These are phyloP conservation scores for Aspergillus ruber DNA, from an alignment of 2,329 filamentous ascomycete species.

Conservation along the genomic window DNA sequence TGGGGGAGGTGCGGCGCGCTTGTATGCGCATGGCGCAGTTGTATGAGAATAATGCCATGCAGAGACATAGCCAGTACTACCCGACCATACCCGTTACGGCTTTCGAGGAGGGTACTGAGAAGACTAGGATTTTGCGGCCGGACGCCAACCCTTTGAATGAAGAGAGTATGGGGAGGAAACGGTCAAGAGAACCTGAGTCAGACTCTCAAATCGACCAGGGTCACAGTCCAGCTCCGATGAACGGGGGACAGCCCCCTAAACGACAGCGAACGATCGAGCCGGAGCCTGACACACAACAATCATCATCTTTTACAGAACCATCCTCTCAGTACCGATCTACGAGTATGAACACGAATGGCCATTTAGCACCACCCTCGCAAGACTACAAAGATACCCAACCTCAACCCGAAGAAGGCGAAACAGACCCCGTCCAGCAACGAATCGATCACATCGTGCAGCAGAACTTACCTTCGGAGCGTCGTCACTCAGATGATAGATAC, in stretches of 20 bases:
- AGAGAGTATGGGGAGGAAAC: conserved; percentile 30
- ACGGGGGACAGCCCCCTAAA: conserved; percentile 23
- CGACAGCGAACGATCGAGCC: conserved; percentile 27
- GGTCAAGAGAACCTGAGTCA: conserved; percentile 32
- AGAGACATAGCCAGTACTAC: conserved; percentile 40
- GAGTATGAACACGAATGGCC: conserved; percentile 16
- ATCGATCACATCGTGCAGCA: conserved; percentile 32
- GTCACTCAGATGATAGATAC: background rate
- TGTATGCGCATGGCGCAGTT: conserved; percentile 66
- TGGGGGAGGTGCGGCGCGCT: conserved; percentile 63
- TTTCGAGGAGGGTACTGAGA: conserved; percentile 30
- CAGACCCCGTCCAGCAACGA: conserved; percentile 29
- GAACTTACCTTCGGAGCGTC: conserved; percentile 10
- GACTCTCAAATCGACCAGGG: conserved; percentile 5
- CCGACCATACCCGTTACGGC: conserved; percentile 27
- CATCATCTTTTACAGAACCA: background rate
- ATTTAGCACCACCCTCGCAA: conserved; percentile 9
- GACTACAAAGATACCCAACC: conserved; percentile 10
- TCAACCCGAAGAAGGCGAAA: conserved; percentile 6
- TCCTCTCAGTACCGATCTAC: conserved; percentile 9
- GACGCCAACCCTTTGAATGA: conserved; percentile 12
- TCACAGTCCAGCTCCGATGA: conserved; percentile 9
- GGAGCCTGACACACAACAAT: conserved; percentile 3
- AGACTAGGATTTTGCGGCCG: conserved; percentile 29
- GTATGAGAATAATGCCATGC: conserved; percentile 40